phyloP scores from a whole-genome alignment of 768 basidiomycete species.

The Mrakia hoshinonis region DNA sequence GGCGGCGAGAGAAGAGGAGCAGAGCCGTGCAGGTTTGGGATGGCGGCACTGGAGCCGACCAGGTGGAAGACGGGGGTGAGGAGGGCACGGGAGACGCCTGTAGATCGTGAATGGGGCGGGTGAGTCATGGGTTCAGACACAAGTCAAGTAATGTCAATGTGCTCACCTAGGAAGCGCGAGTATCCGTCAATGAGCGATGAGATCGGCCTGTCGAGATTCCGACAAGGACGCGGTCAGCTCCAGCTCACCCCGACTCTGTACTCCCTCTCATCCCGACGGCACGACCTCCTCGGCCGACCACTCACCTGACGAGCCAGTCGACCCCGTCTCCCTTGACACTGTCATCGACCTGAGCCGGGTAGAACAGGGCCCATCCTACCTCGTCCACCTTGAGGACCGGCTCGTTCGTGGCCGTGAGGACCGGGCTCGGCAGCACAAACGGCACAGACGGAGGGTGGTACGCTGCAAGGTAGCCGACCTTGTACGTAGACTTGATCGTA shows the following conservation, averaged over 20 bases:
- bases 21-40: constrained; percentile 40
- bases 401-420: constrained; percentile 28
- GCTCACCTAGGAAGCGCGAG: constrained; percentile 48
- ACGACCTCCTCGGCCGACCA: not conserved
- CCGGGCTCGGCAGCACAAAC: constrained; percentile 3
- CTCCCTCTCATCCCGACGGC: not conserved
- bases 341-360: constrained; percentile 48
- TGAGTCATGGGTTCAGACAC: no score
- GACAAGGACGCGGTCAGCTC: not conserved
- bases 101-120: not conserved
- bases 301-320: constrained; percentile 54
- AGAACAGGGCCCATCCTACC: constrained; percentile 57
- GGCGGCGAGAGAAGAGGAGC: constrained; percentile 47
- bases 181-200: constrained; percentile 49
- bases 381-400: constrained; percentile 54
- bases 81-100: not conserved
- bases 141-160: no score
- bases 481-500: not conserved
- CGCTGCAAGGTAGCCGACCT: constrained; percentile 14
- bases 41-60: constrained; percentile 6
- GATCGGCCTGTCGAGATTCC: constrained; percentile 40
- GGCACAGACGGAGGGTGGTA: constrained; percentile 1
- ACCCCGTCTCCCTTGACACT: constrained; percentile 43
- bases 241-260: not conserved
- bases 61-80: constrained; percentile 23